These are phyloP conservation scores for Epichloe gansuensis DNA, from an alignment of 2,329 filamentous ascomycete genomes.

Conservation along the genomic window DNA sequence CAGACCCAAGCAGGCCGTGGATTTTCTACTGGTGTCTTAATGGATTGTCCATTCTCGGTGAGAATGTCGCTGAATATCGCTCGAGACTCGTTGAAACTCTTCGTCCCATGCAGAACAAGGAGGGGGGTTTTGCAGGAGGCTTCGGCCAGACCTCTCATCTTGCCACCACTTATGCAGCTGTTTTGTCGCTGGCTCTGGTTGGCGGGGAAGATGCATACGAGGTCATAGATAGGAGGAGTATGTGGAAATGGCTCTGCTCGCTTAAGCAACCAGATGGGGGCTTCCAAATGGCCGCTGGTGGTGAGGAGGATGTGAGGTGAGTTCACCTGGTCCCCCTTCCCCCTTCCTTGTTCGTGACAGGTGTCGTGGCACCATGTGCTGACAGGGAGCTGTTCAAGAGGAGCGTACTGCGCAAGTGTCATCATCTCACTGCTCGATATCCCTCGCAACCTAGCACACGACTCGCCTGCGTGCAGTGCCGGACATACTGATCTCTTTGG, in stretches of 20 bases:
- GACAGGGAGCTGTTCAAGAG: constrained; percentile 34
- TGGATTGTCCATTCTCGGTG: constrained; percentile 61
- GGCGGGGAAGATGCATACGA: constrained; percentile 62
- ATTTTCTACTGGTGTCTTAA: constrained; percentile 85
- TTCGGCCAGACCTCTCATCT: constrained; percentile 81
- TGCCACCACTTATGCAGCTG: constrained; percentile 74
- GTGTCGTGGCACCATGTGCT: constrained; percentile 9
- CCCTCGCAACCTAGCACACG: constrained; percentile 62
- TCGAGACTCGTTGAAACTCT: constrained; percentile 63
- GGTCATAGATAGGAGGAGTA: constrained; percentile 63
- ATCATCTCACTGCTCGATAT: constrained; percentile 73
- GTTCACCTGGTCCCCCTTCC: neutral
- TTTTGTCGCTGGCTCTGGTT: constrained; percentile 67
- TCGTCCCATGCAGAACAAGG: constrained; percentile 64
- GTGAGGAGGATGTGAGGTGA: constrained; percentile 83
- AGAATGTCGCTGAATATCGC: constrained; percentile 57
- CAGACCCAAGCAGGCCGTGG: constrained; percentile 88
- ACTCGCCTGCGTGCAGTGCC: constrained; percentile 52
- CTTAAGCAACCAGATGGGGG: constrained; percentile 81
- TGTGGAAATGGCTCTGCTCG: constrained; percentile 83
- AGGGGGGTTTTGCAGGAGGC: constrained; percentile 87
- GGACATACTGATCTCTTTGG: constrained; percentile 55
- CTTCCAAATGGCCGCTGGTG: constrained; percentile 76
- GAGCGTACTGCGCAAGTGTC: constrained; percentile 82
- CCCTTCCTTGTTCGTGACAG: neutral